Evolutionary conservation across 2,329 filamentous ascomycete species (phyloP), one percentile per base, ranked within the genome.

Genomic region (Fusarium denticulatum): DNA sequence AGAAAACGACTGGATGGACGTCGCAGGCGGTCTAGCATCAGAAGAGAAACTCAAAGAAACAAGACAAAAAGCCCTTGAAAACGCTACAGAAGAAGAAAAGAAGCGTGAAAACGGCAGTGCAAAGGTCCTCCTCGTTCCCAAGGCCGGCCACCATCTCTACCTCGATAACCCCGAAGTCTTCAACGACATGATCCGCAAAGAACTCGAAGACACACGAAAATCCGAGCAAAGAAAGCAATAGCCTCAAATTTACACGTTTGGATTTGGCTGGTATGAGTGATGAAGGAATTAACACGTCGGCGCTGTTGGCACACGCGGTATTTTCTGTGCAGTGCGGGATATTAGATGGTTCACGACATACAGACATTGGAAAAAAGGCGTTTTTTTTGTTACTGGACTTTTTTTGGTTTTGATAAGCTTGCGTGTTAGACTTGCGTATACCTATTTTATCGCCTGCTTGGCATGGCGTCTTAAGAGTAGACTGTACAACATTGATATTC

Each of bases 1-100:
- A 72, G 95, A 98, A 78, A 92, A 96, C 79, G 96, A 99, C 85
- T 99, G 96, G 96, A 99, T 99, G 96, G 96, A 99, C 75, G 91
- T 96, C 14, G 90, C 91, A 0, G 96, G 95, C 34, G 96, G 96
- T 0, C 90, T 91, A 52, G 94, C 93, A 0, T 91, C 95, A 0
- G 90, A 93, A 79, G 90, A 95, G 82, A 95, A 93, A 81, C 88
- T 98, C 18, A 91, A 94, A 68, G 87, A 91, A 65, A 90, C 92
- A 71, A 89, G 88, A 72, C 83, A 84, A 32, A 88, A 89, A 56
- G 86, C 88, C 1, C 83, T 97, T 7, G 82, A 87, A 18, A 82
- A 87, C 28, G 93, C 88, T 28, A 92, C 88, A 1, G 85, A 87
- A 3, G 92, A 94, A 64, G 93, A 97, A 81, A 89, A 87, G 81